Evolutionary conservation across 306 rosid genomes (phyloP).

Genomic region (Vigna nakashimae): DNA sequence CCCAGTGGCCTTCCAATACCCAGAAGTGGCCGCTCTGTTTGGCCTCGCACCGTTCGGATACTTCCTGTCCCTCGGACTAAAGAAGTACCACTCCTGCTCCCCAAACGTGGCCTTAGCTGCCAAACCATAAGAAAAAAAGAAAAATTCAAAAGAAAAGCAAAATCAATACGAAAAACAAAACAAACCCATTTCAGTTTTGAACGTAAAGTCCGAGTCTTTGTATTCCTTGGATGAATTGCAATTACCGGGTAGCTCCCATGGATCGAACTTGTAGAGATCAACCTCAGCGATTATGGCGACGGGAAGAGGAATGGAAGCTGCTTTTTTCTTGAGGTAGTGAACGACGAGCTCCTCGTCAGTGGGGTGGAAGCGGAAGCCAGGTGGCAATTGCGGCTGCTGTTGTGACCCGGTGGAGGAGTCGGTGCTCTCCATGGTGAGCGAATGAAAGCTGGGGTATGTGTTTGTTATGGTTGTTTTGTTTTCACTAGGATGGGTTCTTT

Average conservation of each 20-base stretch:
- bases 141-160: background rate
- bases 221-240: background rate
- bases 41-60: slow-evolving; percentile 97
- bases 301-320: slow-evolving; percentile 69
- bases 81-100: slow-evolving; percentile 94
- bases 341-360: slow-evolving; percentile 96
- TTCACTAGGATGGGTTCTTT: slow-evolving; percentile 31
- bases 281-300: slow-evolving; percentile 89
- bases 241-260: slow-evolving; percentile 94
- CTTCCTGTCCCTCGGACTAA: slow-evolving; percentile 94
- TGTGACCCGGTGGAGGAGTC: slow-evolving; percentile 75
- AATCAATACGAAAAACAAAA: background rate
- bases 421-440: slow-evolving; percentile 74
- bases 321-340: slow-evolving; percentile 90
- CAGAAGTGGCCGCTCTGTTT: slow-evolving; percentile 90
- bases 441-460: background rate
- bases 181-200: background rate
- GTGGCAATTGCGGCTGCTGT: slow-evolving; percentile 82
- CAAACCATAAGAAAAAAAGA: background rate
- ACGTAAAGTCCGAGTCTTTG: slow-evolving; percentile 18
- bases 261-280: slow-evolving; percentile 94
- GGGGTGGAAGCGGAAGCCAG: slow-evolving; percentile 96
- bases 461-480: background rate
- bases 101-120: slow-evolving; percentile 96
- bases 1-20: slow-evolving; percentile 99